A percentile compares a stretch with the other conserved stretches of the same genome.
Conservation (phyloP, 768 basidiomycete genomes). For the Saitozyma sp. region DNA sequence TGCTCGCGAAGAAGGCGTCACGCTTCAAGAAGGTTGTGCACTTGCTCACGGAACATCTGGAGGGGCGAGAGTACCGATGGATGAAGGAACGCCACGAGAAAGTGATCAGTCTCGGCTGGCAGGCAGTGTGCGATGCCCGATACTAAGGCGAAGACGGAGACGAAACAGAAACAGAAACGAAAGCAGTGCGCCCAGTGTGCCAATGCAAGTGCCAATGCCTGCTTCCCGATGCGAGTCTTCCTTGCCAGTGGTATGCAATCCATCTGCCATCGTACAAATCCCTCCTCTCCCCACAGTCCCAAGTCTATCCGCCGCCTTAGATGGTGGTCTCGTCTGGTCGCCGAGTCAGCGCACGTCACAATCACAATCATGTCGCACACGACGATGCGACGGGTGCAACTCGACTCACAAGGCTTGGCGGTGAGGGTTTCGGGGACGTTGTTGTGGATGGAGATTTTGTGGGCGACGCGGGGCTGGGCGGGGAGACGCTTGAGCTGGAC, state of each 20-base stretch:
- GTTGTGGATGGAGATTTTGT: slow-evolving; percentile 66
- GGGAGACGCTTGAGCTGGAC: slow-evolving; percentile 83
- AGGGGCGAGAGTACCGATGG: slow-evolving; percentile 1
- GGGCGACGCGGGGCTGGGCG: slow-evolving; percentile 74
- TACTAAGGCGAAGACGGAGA: slow-evolving; percentile 9
- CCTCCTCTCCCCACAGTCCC: slow-evolving; percentile 10
- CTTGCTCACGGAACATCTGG: slow-evolving; percentile 16
- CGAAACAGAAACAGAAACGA: too few species aligned
- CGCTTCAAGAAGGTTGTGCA: slow-evolving; percentile 20
- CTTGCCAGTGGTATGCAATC: slow-evolving; percentile 19
- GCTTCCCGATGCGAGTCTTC: too few species aligned
- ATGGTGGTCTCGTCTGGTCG: slow-evolving; percentile 82
- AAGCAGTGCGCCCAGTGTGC: background rate
- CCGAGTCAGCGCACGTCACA: slow-evolving; percentile 10
- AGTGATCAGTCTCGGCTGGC: slow-evolving; percentile 17
- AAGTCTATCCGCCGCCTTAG: slow-evolving; percentile 55
- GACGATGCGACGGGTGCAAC: background rate
- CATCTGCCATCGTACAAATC: slow-evolving; percentile 46
- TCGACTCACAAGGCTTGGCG: slow-evolving; percentile 66
- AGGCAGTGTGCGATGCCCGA: slow-evolving; percentile 22
- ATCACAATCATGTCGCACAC: background rate
- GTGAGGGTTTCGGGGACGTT: slow-evolving; percentile 91
- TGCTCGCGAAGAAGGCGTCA: slow-evolving; percentile 22
- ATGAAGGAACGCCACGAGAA: slow-evolving; percentile 1
- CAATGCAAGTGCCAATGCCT: background rate